A percentile compares a stretch with the other conserved stretches of the same genome.
These are phyloP conservation scores for Paramecium pentaurelia DNA, from an alignment of 73 alveolate species.

Conservation along the genomic window DNA sequence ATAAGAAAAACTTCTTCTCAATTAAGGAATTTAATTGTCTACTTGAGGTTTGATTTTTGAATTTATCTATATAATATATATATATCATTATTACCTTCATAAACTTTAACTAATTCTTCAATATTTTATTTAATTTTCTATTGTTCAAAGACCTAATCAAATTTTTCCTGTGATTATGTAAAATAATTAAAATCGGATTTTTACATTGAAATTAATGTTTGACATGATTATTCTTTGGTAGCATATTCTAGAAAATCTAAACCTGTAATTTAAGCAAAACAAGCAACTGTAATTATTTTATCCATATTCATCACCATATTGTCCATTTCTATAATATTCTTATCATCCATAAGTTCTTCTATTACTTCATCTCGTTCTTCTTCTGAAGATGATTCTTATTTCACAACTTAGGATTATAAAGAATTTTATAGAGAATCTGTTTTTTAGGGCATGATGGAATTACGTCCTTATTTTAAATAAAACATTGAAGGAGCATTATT, in stretches of 20 bases:
- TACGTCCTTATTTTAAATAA: background rate
- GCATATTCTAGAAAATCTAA: background rate
- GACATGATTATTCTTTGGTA: background rate
- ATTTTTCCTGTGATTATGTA: background rate
- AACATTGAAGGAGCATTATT: background rate
- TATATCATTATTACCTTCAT: background rate
- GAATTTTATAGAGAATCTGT: background rate
- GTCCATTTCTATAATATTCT: constrained; percentile 38
- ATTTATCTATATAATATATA: background rate
- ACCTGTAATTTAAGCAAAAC: background rate
- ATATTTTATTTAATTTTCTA: background rate
- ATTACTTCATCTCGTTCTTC: background rate
- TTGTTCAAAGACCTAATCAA: background rate
- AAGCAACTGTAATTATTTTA: background rate
- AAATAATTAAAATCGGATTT: background rate
- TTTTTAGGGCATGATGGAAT: background rate
- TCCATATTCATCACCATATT: constrained; percentile 49
- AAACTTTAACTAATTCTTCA: background rate
- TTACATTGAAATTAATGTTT: background rate
- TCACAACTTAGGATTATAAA: background rate
- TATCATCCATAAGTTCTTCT: constrained; percentile 19
- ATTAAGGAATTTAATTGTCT: background rate
- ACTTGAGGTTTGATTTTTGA: background rate
- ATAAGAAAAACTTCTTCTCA: background rate
- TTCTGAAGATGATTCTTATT: background rate